Evolutionary conservation across 1,139 yeast species (phyloP).

Genomic region (Ashbya aceris): DNA sequence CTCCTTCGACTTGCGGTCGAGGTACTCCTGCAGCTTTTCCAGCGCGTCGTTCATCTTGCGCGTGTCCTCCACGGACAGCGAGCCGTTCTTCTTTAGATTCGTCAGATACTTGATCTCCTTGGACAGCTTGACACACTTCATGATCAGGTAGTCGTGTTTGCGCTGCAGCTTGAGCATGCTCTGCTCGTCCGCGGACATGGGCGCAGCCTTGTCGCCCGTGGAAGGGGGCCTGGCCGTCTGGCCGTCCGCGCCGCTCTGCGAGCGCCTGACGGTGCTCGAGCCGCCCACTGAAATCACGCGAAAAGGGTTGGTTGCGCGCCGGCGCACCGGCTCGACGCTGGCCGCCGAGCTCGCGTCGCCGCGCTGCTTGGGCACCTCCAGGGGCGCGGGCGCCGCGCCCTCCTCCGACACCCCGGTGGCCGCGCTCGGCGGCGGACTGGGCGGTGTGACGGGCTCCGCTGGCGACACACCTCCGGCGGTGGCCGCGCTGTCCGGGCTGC

Average conservation of each 20-base stretch:
- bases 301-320: conserved; percentile 25
- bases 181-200: conserved; percentile 12
- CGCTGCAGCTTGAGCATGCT: conserved; percentile 17
- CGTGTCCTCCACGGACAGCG: conserved; percentile 32
- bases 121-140: conserved; percentile 29
- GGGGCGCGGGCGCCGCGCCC: conserved; percentile 2
- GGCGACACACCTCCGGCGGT: no score
- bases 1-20: conserved; percentile 34
- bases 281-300: conserved; percentile 27
- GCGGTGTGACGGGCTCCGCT: no score
- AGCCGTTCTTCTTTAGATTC: conserved; percentile 29
- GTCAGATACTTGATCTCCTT: conserved; percentile 32
- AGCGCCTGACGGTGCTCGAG: conserved; percentile 6
- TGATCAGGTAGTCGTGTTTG: conserved; percentile 22
- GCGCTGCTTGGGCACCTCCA: conserved; percentile 1
- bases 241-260: conserved; percentile 2
- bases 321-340: conserved; percentile 5
- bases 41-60: conserved; percentile 31
- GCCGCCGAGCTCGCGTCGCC: conserved; percentile 5
- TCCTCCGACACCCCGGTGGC: no score
- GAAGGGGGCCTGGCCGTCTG: conserved; percentile 3
- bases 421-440: no score
- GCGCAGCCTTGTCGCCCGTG: conserved; percentile 19
- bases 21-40: conserved; percentile 31
- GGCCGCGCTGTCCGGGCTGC: no score